Evolutionary conservation across 2,329 filamentous ascomycete species (phyloP), one percentile per base, ranked within the genome.

Genomic region (Fusarium sarcochroum): DNA sequence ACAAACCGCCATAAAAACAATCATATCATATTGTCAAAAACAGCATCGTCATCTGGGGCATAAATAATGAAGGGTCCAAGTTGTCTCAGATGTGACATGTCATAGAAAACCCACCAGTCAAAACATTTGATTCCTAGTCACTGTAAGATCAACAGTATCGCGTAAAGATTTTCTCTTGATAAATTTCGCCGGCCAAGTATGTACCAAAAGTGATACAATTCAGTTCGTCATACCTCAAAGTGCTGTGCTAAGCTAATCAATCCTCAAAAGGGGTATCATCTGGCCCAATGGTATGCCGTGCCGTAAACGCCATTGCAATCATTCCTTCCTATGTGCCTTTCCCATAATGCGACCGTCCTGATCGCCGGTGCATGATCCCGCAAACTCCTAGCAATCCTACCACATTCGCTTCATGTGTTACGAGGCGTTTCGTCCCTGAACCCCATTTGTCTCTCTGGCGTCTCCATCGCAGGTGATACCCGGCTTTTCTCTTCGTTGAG

Each of bases 181-280:
- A 30, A 7, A 18, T 14, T 46, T 45, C 15, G 11, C 38, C 17
- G 3, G 21, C n/a, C n/a, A n/a, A n/a, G n/a, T 20, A 25, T 14
- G 17, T 18, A 21, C 20, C 41, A 47, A 13, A 41, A 17, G 10
- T 44, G 6, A 46, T 46, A 37, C 15, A 18, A 20, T 45, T 18
- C 44, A 45, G 18, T 41, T 37, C 15, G 37, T 18, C 20, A 27
- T 42, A 20, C 37, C 32, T 47, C 34, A 20, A 42, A 49, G 40
- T 41, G 40, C 40, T 21, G 42, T 32, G 44, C 47, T 32, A 51
- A 44, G 34, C 35, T 38, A 58, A 46, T 32, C 35, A 58, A 40
- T 66, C 52, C 51, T 54, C 62, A 58, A 70, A 69, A 67, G 30
- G 66, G 66, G 66, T 69, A 69, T 69, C 66, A 38, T 59, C 48